Percentiles rank a stretch among this genome's conserved stretches.
Evolutionary conservation across 2,329 filamentous ascomycete genomes (phyloP).

Genomic region (Neofusicoccum ribis): DNA sequence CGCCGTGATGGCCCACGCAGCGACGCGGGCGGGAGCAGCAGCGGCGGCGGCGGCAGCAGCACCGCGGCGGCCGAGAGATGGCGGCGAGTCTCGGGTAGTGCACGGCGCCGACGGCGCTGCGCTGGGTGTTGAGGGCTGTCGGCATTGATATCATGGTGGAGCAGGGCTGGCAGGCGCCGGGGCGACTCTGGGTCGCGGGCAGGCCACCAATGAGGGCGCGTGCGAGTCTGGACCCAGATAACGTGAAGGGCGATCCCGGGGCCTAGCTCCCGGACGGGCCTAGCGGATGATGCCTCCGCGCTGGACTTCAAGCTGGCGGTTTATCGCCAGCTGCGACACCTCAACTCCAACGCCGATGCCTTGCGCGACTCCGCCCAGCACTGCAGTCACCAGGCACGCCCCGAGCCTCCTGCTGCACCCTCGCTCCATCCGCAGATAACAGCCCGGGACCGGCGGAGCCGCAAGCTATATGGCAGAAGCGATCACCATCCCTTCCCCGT

Average conservation of each 20-base stretch:
- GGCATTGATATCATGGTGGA: slow-evolving; percentile 18
- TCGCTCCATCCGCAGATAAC: slow-evolving; percentile 18
- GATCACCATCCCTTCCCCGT: slow-evolving; percentile 61
- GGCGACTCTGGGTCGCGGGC: neutral
- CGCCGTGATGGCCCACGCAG: neutral
- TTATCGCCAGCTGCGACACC: slow-evolving; percentile 9
- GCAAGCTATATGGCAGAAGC: slow-evolving; percentile 50
- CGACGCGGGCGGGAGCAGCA: neutral
- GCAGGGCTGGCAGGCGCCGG: neutral
- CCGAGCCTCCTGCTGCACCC: slow-evolving; percentile 19
- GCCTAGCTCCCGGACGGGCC: neutral
- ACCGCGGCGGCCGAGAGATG: neutral
- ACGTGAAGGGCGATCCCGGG: slow-evolving; percentile 17
- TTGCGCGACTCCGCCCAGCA: slow-evolving; percentile 19
- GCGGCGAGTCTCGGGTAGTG: neutral
- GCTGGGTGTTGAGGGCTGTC: neutral
- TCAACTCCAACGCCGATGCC: slow-evolving; percentile 16
- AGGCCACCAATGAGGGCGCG: neutral
- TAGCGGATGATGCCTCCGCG: slow-evolving; percentile 17
- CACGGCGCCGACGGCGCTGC: neutral
- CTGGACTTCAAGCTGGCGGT: slow-evolving; percentile 17
- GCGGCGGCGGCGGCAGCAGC: neutral
- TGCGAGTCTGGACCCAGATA: slow-evolving; percentile 1
- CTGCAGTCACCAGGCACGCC: slow-evolving; percentile 17
- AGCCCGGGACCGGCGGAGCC: neutral